Evolutionary conservation across 1,139 yeast species (phyloP).

Genomic region (Candida buenavistaensis): DNA sequence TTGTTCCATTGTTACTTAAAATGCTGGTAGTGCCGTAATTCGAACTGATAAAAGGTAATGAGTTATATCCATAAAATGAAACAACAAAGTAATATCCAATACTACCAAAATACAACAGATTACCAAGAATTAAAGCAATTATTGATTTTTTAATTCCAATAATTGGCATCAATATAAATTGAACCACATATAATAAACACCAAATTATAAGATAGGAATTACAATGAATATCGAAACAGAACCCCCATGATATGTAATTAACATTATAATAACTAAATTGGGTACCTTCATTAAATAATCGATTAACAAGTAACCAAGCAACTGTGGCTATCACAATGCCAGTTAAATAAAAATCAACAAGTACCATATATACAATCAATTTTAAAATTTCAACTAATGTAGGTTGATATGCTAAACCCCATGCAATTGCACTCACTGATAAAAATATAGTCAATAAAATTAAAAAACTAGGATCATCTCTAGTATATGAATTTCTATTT

Average conservation of each 20-base stretch:
- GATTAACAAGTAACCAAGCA: slow-evolving; percentile 72
- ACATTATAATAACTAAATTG: slow-evolving; percentile 36
- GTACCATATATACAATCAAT: slow-evolving; percentile 77
- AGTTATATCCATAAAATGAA: slow-evolving; percentile 85
- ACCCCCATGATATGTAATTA: slow-evolving; percentile 84
- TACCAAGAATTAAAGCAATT: slow-evolving; percentile 68
- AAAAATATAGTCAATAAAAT: slow-evolving; percentile 66
- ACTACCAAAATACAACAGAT: slow-evolving; percentile 72
- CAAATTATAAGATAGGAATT: slow-evolving; percentile 82
- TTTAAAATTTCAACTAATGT: slow-evolving; percentile 57
- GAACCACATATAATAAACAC: slow-evolving; percentile 74
- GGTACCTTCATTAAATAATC: slow-evolving; percentile 50
- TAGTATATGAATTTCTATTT: slow-evolving; percentile 55
- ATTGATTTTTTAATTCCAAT: slow-evolving; percentile 61
- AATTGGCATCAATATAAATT: slow-evolving; percentile 73
- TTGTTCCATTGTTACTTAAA: slow-evolving; percentile 2
- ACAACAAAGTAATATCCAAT: slow-evolving; percentile 73
- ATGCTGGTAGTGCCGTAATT: slow-evolving; percentile 1
- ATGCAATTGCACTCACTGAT: slow-evolving; percentile 75
- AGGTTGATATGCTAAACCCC: slow-evolving; percentile 86
- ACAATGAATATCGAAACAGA: slow-evolving; percentile 92
- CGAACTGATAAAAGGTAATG: slow-evolving; percentile 68
- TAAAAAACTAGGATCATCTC: slow-evolving; percentile 91
- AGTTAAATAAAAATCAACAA: slow-evolving; percentile 73
- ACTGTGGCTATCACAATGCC: slow-evolving; percentile 70